Evolutionary conservation across 495 filamentous ascomycete species (phyloP), one percentile per base, ranked within the genome.

Genomic region (Lophium mytilinum): DNA sequence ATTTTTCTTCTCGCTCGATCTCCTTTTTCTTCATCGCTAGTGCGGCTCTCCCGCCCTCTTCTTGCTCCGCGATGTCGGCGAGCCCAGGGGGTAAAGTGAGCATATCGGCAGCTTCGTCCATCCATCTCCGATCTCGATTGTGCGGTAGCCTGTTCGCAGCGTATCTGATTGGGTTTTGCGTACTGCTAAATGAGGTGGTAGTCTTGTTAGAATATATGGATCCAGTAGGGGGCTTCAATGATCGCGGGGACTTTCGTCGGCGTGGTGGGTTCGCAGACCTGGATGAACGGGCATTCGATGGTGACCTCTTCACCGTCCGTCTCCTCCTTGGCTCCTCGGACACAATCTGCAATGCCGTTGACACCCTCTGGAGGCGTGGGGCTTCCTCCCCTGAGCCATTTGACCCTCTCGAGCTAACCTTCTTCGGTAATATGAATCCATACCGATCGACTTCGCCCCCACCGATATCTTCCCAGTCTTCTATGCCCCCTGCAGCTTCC

Each of bases 391-490:
- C 18, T 35, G 30, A 58, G 41, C 40, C 42, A 42, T 35, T 55
- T 9, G 53, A 56, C 8, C 53, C 62, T 1, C 60, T 56, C 14
- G 68, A 64, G 4, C 33, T 41, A 1, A 56, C 65, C 55, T 72
- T 67, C 68, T 72, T 57, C 69, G 71, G 54, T 68, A 76, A 78
- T 69, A 99, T 97, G 74, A 99, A 99, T 15, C 93, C 93, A 69
- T 97, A 99, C 58, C 86, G 74, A 72, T 99, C 93, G 41, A 97
- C 87, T 68, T 95, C 88, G 39, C 75, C 79, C n/a, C 80, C 86
- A n/a, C 85, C 77, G 10, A 99, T 73, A 69, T 96, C 85, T 63
- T 92, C 86, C 94, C 93, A 99, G 65, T 96, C 91, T 66, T 99
- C 93, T 40, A 94, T 82, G 0, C 92, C 92, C 14, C 90, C 91